Evolutionary conservation across 495 filamentous ascomycete species (phyloP).

Genomic region (Penicillium turbatum): DNA sequence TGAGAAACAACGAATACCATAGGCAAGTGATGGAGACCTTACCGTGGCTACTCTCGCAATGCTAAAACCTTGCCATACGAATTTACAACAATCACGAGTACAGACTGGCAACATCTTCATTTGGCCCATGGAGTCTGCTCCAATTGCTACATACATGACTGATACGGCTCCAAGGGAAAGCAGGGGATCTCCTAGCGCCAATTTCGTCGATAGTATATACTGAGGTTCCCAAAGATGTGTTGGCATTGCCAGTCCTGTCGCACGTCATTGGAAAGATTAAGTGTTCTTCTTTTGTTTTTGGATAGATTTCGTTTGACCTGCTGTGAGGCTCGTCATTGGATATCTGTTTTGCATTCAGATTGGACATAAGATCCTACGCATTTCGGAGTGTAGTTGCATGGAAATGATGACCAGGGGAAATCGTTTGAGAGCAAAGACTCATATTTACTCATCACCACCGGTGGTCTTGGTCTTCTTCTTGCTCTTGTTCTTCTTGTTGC

Average conservation of each 20-base stretch:
- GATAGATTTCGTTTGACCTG: conserved; percentile 16
- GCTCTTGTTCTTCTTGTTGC: conserved; percentile 68
- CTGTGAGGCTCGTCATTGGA: conserved; percentile 22
- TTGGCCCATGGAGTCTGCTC: conserved; percentile 8
- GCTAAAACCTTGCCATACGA: no score
- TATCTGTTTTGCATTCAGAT: conserved; percentile 24
- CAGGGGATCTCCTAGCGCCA: neutral
- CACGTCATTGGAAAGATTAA: conserved; percentile 11
- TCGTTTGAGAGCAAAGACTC: conserved; percentile 5
- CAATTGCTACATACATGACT: conserved; percentile 8
- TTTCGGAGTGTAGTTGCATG: conserved; percentile 12
- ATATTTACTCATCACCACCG: conserved; percentile 55
- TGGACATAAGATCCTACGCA: conserved; percentile 10
- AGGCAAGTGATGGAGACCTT: neutral
- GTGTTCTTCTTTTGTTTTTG: conserved; percentile 11
- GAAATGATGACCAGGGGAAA: conserved; percentile 5
- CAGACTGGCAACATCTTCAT: conserved; percentile 10
- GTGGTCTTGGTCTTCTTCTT: conserved; percentile 85
- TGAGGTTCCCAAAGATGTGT: conserved; percentile 2
- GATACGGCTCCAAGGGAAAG: neutral
- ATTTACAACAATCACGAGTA: neutral
- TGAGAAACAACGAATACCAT: neutral
- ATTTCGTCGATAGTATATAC: conserved; percentile 11
- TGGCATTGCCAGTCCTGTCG: conserved; percentile 8
- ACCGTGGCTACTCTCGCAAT: neutral